Percentiles rank a stretch among this genome's conserved stretches.
Conservation (phyloP, 495 filamentous ascomycete species). For the Talaromyces borbonicus region DNA sequence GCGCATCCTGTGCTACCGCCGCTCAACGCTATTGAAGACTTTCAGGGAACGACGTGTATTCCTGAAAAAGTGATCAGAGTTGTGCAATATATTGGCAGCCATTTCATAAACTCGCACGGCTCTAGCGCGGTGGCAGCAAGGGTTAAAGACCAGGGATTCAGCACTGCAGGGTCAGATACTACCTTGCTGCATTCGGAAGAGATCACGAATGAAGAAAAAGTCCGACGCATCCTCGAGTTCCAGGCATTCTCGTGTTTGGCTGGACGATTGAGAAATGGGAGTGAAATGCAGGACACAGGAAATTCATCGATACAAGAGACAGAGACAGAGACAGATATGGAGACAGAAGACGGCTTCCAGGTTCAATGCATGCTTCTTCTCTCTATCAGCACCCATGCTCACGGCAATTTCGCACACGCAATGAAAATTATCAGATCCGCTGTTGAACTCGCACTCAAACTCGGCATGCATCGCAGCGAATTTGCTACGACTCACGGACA, state of each 20-base stretch:
- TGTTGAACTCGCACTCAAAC: conserved; percentile 52
- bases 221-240: background rate
- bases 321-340: no score
- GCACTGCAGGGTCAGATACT: no score
- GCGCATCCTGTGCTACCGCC: conserved; percentile 59
- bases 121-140: background rate
- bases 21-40: conserved; percentile 37
- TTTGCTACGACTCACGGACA: conserved; percentile 27
- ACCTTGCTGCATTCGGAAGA: no score
- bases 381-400: conserved; percentile 57
- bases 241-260: background rate
- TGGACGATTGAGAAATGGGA: no score
- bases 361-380: conserved; percentile 65
- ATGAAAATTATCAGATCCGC: conserved; percentile 50
- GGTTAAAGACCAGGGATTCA: background rate
- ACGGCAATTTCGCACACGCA: conserved; percentile 49
- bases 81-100: conserved; percentile 61
- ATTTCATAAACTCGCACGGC: conserved; percentile 8
- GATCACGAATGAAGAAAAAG: background rate
- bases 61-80: conserved; percentile 40
- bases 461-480: conserved; percentile 51
- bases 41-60: conserved; percentile 10
- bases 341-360: conserved; percentile 49
- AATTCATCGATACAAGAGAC: no score
- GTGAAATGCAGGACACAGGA: no score